These are phyloP conservation scores for Ormosia semicastrata DNA, from an alignment of 306 rosid genomes.

Conservation along the genomic window DNA sequence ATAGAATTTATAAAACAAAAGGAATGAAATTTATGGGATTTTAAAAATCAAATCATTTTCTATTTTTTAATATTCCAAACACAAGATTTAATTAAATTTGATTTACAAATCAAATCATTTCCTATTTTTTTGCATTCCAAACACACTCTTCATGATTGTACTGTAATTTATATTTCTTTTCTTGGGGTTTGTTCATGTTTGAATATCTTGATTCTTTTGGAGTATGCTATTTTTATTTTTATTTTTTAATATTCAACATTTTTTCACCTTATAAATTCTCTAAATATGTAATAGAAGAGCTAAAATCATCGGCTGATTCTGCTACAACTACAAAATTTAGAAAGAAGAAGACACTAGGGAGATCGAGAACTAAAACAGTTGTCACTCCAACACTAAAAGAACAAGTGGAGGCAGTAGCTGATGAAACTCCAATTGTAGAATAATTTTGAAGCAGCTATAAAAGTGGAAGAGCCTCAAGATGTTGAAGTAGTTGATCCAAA, in stretches of 20 bases:
- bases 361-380: constrained; percentile 26
- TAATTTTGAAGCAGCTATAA: constrained; percentile 1
- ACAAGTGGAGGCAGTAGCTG: constrained; percentile 29
- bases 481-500: constrained; percentile 21
- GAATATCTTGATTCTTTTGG: background rate
- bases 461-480: constrained; percentile 37
- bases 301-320: constrained; percentile 24
- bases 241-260: background rate
- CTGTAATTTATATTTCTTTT: background rate
- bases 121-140: no score
- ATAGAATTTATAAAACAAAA: no score
- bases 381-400: constrained; percentile 26
- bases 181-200: background rate
- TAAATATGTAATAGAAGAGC: constrained; percentile 28
- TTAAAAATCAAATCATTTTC: no score
- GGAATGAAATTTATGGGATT: no score
- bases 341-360: constrained; percentile 31
- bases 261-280: background rate
- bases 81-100: no score
- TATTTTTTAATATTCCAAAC: no score
- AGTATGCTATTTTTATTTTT: background rate
- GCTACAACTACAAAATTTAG: constrained; percentile 26
- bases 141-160: no score
- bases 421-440: constrained; percentile 23
- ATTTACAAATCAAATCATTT: no score